Evolutionary conservation across 2,329 filamentous ascomycete genomes (phyloP).

Genomic region (Penicillium sp.): DNA sequence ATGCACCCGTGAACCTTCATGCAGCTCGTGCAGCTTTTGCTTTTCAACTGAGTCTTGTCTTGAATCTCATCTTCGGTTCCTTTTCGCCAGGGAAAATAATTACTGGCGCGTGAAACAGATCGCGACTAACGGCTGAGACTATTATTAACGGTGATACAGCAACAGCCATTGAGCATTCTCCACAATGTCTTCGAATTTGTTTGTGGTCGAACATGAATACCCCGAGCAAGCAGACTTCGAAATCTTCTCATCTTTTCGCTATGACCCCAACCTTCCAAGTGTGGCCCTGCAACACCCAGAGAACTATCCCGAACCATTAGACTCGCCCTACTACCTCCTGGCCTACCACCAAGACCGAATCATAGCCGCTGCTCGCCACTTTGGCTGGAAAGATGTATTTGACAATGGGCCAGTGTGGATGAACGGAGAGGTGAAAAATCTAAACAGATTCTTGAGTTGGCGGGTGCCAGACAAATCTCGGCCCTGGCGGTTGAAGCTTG

Average conservation of each 20-base stretch:
- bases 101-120: constrained; percentile 1
- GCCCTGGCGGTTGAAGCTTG: constrained; percentile 41
- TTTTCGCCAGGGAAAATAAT: not conserved
- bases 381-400: constrained; percentile 45
- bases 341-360: constrained; percentile 76
- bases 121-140: constrained; percentile 9
- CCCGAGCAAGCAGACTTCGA: constrained; percentile 46
- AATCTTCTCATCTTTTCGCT: constrained; percentile 71
- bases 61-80: not conserved
- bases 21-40: not conserved
- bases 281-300: constrained; percentile 28
- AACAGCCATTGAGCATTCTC: not conserved
- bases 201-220: not conserved
- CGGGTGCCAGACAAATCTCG: constrained; percentile 34
- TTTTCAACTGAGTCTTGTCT: not conserved
- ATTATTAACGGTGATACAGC: constrained; percentile 19
- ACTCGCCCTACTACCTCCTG: constrained; percentile 75
- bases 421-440: constrained; percentile 29
- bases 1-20: not conserved
- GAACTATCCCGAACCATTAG: constrained; percentile 38
- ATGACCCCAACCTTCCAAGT: constrained; percentile 60
- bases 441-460: constrained; percentile 29
- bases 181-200: constrained; percentile 14
- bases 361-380: constrained; percentile 57
- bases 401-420: constrained; percentile 21